Percentiles rank a stretch among this genome's conserved stretches.
Conservation (phyloP, 2,329 filamentous ascomycete genomes). For the Fusarium tjaetaba region DNA sequence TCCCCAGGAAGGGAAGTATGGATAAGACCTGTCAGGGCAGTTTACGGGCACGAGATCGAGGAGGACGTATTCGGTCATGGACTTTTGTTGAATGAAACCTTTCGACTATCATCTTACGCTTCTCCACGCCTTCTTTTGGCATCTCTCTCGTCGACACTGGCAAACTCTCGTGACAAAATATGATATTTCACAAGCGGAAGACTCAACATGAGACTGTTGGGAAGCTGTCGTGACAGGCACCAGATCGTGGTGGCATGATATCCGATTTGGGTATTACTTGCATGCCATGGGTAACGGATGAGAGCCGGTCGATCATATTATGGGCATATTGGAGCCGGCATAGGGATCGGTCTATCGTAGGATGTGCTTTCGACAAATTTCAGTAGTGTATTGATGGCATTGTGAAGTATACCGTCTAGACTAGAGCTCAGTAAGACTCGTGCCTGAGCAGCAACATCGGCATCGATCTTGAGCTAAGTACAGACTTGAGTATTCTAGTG, state of each 20-base stretch:
- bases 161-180: background rate
- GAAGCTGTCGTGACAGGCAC: conserved; percentile 8
- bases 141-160: background rate
- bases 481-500: background rate
- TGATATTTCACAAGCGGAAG: background rate
- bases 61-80: background rate
- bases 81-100: background rate
- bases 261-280: background rate
- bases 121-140: conserved; percentile 1
- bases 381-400: background rate
- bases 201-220: background rate
- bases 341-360: background rate
- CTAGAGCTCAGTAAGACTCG: background rate
- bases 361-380: background rate
- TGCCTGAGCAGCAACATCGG: background rate
- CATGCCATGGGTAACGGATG: background rate
- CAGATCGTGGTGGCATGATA: conserved; percentile 1
- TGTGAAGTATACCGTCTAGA: background rate
- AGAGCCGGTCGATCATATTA: background rate
- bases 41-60: background rate
- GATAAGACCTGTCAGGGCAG: background rate
- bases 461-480: background rate
- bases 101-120: conserved; percentile 5
- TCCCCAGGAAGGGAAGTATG: background rate
- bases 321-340: background rate